phyloP scores from a whole-genome alignment of 192 early-diverging fungal species.

The Spinellus fusiger region DNA sequence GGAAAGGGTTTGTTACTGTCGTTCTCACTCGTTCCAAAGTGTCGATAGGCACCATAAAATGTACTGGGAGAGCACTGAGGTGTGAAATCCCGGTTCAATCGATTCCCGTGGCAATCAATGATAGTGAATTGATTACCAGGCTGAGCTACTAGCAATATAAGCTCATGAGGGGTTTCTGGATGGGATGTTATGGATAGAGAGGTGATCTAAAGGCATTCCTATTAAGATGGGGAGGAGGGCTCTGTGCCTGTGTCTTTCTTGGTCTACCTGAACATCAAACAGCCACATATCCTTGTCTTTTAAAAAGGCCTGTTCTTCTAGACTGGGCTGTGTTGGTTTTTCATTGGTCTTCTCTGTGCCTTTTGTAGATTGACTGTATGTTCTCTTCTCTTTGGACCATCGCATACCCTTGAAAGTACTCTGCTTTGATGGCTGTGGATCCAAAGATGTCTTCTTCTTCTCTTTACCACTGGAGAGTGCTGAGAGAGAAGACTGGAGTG shows the following conservation, averaged over 20 bases:
- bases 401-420: background rate
- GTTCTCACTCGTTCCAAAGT: background rate
- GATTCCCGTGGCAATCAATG: slow-evolving; percentile 34
- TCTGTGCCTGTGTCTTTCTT: background rate
- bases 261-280: slow-evolving; percentile 47
- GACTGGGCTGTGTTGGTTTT: background rate
- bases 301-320: slow-evolving; percentile 1
- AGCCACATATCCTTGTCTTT: slow-evolving; percentile 47
- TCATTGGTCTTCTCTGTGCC: background rate
- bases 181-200: slow-evolving; percentile 40
- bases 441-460: background rate
- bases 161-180: slow-evolving; percentile 30
- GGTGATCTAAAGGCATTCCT: slow-evolving; percentile 32
- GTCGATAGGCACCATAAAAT: background rate
- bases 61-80: slow-evolving; percentile 11
- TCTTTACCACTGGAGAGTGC: slow-evolving; percentile 4
- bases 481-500: slow-evolving; percentile 4
- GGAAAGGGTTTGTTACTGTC: background rate
- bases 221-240: background rate
- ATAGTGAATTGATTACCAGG: slow-evolving; percentile 43
- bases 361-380: background rate
- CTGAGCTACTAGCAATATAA: slow-evolving; percentile 48
- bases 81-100: slow-evolving; percentile 33
- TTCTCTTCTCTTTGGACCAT: background rate
- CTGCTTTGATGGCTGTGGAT: background rate